These are phyloP conservation scores for Tuber borchii DNA, from an alignment of 495 filamentous ascomycete species.

Conservation along the genomic window DNA sequence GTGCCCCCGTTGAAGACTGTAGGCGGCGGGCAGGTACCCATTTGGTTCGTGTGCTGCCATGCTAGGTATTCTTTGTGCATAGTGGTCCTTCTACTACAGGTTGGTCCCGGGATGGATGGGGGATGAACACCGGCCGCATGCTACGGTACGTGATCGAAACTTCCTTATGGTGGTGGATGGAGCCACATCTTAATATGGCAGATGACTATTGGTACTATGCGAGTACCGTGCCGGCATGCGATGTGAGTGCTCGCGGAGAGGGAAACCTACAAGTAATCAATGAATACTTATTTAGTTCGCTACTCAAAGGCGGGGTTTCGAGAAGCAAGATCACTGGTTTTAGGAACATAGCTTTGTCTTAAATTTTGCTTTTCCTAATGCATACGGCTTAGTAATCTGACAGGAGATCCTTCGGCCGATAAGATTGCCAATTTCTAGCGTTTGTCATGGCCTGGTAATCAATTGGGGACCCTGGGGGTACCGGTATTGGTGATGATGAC, in stretches of 20 bases:
- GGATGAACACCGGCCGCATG: neutral
- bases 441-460: slow-evolving; percentile 2
- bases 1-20: neutral
- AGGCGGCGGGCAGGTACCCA: neutral
- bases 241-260: neutral
- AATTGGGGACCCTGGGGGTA: neutral
- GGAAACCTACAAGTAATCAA: neutral
- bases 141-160: neutral
- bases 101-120: neutral
- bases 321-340: neutral
- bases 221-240: neutral
- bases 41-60: neutral
- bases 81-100: neutral
- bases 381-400: neutral
- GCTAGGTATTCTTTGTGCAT: neutral
- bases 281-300: neutral
- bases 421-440: neutral
- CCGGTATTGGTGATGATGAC: neutral
- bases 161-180: neutral
- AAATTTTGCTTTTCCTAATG: neutral
- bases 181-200: neutral
- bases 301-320: neutral
- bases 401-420: neutral
- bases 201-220: neutral
- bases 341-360: neutral